These are phyloP conservation scores for Trichocladium antarcticum DNA, from an alignment of 495 filamentous ascomycete genomes.

Conservation along the genomic window DNA sequence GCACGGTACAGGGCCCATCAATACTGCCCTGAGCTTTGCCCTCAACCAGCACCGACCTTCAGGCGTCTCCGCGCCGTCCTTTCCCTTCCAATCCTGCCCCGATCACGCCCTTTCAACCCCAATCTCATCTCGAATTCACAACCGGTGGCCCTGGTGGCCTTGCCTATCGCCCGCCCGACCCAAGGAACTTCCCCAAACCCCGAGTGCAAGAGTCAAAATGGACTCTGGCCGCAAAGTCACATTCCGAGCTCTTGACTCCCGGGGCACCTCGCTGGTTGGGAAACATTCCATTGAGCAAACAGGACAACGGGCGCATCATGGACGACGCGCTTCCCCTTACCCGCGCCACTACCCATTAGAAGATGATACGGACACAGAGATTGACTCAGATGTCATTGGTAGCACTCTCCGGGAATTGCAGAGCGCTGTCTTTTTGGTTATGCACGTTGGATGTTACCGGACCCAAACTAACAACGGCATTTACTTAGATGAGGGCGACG, in stretches of 20 bases:
- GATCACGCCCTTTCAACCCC: neutral
- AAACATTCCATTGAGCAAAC: too few species aligned
- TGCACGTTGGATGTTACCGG: neutral
- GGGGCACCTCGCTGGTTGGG: too few species aligned
- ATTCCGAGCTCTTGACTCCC: slow-evolving; percentile 2
- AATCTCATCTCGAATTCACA: neutral
- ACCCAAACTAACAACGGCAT: slow-evolving; percentile 9
- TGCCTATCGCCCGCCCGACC: neutral
- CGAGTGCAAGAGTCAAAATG: slow-evolving; percentile 1
- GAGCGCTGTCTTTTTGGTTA: neutral
- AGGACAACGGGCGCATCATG: too few species aligned
- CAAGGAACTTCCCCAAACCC: neutral
- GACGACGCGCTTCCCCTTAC: slow-evolving; percentile 1
- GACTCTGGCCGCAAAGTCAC: slow-evolving; percentile 1
- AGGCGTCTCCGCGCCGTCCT: neutral
- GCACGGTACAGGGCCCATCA: neutral
- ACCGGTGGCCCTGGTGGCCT: neutral
- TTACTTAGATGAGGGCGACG: slow-evolving; percentile 55
- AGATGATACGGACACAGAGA: neutral
- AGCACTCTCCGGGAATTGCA: neutral
- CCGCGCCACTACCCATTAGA: neutral
- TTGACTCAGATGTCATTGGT: neutral
- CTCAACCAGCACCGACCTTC: neutral
- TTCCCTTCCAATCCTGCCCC: neutral
- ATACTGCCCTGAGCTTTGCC: neutral